Evolutionary conservation across 2,329 filamentous ascomycete species (phyloP).

Genomic region (Lecanicillium sp.): DNA sequence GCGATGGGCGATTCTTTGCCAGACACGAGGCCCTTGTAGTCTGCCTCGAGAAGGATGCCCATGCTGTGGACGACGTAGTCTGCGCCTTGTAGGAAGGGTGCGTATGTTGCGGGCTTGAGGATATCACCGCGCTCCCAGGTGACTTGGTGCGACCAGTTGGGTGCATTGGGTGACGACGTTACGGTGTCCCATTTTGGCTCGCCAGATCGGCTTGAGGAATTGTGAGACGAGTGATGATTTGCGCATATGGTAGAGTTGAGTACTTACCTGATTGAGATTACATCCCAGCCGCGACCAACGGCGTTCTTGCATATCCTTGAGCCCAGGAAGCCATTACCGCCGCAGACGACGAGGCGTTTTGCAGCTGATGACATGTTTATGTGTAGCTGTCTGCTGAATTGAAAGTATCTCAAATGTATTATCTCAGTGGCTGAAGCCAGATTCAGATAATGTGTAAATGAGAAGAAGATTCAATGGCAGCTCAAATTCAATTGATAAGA

Average conservation of each 20-base stretch:
- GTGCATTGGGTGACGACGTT: conserved; percentile 60
- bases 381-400: neutral
- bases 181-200: conserved; percentile 78
- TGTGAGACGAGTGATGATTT: neutral
- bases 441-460: no score
- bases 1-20: conserved; percentile 75
- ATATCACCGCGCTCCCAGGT: conserved; percentile 86
- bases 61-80: conserved; percentile 88
- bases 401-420: no score
- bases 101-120: conserved; percentile 73
- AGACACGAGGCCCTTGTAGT: conserved; percentile 88
- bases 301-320: conserved; percentile 86
- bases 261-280: conserved; percentile 78
- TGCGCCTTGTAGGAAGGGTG: conserved; percentile 63
- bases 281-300: conserved; percentile 77
- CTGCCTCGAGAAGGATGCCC: conserved; percentile 92
- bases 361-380: conserved; percentile 41
- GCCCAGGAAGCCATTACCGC: conserved; percentile 88
- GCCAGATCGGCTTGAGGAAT: conserved; percentile 65
- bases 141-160: conserved; percentile 74
- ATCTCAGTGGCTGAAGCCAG: no score
- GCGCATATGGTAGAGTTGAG: neutral
- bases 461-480: no score
- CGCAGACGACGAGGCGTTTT: conserved; percentile 83
- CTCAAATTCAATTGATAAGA: no score